These are phyloP conservation scores for Aspergillus olivimuriae DNA, from an alignment of 495 filamentous ascomycete species.

Conservation along the genomic window DNA sequence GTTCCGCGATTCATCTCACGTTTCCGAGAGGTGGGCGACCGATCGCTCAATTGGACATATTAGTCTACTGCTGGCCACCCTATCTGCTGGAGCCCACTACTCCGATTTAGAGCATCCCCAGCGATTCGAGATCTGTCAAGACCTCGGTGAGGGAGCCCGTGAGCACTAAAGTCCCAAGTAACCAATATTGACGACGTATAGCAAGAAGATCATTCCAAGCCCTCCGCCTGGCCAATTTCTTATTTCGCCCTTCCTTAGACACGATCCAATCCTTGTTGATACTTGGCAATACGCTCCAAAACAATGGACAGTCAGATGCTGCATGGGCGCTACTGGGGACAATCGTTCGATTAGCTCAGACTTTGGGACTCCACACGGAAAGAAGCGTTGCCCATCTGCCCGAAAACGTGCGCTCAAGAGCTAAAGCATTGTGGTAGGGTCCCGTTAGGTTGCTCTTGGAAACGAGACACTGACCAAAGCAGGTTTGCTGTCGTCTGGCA, in stretches of 20 bases:
- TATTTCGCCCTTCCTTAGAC: conserved; percentile 38
- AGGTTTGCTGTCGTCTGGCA: conserved; percentile 34
- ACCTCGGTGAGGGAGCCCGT: conserved; percentile 21
- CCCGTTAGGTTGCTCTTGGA: neutral
- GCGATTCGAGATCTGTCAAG: conserved; percentile 22
- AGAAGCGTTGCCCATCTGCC: conserved; percentile 20
- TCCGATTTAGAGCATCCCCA: conserved; percentile 32
- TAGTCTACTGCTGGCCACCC: conserved; percentile 40
- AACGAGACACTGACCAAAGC: neutral
- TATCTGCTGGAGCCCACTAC: conserved; percentile 48
- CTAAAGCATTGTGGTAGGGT: conserved; percentile 23
- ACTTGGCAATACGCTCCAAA: conserved; percentile 41
- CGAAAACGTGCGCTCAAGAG: conserved; percentile 19
- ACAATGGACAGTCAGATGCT: conserved; percentile 43
- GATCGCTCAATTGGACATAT: conserved; percentile 31
- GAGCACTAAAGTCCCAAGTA: neutral
- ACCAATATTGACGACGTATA: conserved; percentile 1
- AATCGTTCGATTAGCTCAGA: conserved; percentile 41
- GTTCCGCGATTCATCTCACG: conserved; percentile 10
- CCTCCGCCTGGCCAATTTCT: conserved; percentile 40
- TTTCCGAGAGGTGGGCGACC: conserved; percentile 25
- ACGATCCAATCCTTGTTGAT: conserved; percentile 39
- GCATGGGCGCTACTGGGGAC: conserved; percentile 41
- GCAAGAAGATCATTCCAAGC: conserved; percentile 31
- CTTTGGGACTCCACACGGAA: conserved; percentile 34